phyloP scores from a whole-genome alignment of 1,284 basidiomycete species.

The Melampsora medusae region DNA sequence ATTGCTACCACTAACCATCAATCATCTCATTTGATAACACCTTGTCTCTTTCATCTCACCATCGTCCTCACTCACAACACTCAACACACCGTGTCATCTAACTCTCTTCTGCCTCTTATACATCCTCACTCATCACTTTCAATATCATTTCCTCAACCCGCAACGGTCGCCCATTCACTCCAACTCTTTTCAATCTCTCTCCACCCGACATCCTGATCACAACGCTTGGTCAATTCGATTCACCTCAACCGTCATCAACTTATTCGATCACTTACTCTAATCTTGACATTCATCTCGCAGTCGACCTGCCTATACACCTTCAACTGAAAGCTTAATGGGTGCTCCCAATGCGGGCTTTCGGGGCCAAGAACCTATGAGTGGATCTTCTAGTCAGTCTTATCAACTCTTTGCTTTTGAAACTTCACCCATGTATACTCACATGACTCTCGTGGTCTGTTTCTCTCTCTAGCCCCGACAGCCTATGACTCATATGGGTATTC shows the following conservation, averaged over 20 bases:
- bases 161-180: neutral
- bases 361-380: conserved; percentile 35
- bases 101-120: no score
- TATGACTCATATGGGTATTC: conserved; percentile 37
- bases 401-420: neutral
- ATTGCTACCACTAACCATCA: conserved; percentile 3
- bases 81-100: no score
- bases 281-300: conserved; percentile 17
- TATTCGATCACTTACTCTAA: neutral
- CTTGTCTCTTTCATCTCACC: neutral
- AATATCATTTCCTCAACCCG: neutral
- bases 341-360: conserved; percentile 14
- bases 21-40: neutral
- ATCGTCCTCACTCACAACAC: neutral
- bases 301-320: conserved; percentile 36
- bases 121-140: no score
- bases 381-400: conserved; percentile 36
- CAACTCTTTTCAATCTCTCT: neutral
- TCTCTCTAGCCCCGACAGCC: conserved; percentile 33
- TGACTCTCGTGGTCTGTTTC: neutral
- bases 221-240: no score
- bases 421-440: neutral
- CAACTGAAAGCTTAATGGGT: conserved; percentile 41
- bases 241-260: neutral
- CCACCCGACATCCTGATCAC: no score